A percentile compares a stretch with the other conserved stretches of the same genome.
Conservation (phyloP, 257 asterid genomes). For the Fraxinus americana region DNA sequence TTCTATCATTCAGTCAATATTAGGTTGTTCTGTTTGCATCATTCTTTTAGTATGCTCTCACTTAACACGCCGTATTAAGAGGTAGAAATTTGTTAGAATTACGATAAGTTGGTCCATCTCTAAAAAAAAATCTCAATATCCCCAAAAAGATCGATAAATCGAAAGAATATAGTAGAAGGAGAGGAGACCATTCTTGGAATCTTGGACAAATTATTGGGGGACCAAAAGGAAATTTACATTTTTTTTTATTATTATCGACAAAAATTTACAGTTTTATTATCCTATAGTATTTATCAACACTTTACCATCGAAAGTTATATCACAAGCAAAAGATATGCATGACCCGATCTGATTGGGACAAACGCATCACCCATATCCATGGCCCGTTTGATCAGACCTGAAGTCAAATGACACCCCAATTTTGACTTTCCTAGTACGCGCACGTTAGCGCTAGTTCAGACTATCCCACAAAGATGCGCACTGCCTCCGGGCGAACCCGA, state of each 20-base stretch:
- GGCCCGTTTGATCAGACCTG: conserved; percentile 17
- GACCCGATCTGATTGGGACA: not conserved
- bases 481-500: conserved; percentile 82
- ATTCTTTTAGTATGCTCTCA: too few species aligned
- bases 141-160: too few species aligned
- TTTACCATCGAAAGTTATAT: not conserved
- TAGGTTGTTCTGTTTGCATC: too few species aligned
- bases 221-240: not conserved
- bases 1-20: too few species aligned
- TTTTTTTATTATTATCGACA: not conserved
- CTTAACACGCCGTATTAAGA: too few species aligned
- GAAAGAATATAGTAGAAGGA: too few species aligned
- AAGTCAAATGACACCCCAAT: conserved; percentile 10
- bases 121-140: too few species aligned
- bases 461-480: conserved; percentile 87
- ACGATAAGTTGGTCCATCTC: too few species aligned
- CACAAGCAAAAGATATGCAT: not conserved
- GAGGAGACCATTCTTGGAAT: too few species aligned
- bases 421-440: conserved; percentile 10
- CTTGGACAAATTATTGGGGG: too few species aligned
- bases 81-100: too few species aligned
- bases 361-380: not conserved
- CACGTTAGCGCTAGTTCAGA: conserved; percentile 47
- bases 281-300: not conserved
- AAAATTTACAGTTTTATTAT: conserved; percentile 15